Evolutionary conservation across 2,329 filamentous ascomycete species (phyloP).

Genomic region (Orbilia javanica): DNA sequence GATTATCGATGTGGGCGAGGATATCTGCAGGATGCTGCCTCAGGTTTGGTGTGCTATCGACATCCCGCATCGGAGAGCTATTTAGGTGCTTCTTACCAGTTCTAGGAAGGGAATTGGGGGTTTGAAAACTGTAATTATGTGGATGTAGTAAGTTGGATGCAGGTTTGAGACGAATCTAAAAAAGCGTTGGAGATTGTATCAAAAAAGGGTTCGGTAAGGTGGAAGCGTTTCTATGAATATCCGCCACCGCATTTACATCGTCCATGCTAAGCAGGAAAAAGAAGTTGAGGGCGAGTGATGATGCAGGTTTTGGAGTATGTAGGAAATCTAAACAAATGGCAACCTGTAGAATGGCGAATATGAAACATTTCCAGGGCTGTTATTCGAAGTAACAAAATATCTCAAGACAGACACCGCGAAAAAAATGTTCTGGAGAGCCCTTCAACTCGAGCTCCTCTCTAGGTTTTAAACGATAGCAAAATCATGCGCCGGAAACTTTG

Average conservation of each 20-base stretch:
- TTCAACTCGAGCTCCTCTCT: conserved; percentile 55
- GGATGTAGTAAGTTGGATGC: conserved; percentile 7
- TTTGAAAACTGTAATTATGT: conserved; percentile 45
- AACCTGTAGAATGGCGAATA: conserved; percentile 52
- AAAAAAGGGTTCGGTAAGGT: conserved; percentile 19
- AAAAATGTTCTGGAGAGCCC: conserved; percentile 45
- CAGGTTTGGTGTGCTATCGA: conserved; percentile 25
- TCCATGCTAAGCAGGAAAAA: conserved; percentile 43
- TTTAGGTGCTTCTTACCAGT: conserved; percentile 30
- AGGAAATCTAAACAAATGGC: conserved; percentile 37
- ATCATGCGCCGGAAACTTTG: conserved; percentile 59
- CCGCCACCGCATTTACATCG: conserved; percentile 28
- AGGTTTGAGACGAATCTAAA: conserved; percentile 24
- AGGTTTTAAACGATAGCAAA: conserved; percentile 45
- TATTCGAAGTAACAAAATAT: conserved; percentile 48
- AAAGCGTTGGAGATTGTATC: conserved; percentile 12
- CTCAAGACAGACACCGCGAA: conserved; percentile 53
- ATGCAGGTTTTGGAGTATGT: conserved; percentile 10
- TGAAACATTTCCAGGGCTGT: conserved; percentile 57
- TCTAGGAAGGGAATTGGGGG: background rate
- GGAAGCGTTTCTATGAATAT: conserved; percentile 34
- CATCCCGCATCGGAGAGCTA: conserved; percentile 40
- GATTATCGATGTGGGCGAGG: conserved; percentile 24
- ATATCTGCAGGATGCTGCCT: conserved; percentile 35
- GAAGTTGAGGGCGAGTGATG: conserved; percentile 26